These are phyloP conservation scores for Hepatocystis sp. DNA, from an alignment of 169 alveolate species.

Conservation along the genomic window DNA sequence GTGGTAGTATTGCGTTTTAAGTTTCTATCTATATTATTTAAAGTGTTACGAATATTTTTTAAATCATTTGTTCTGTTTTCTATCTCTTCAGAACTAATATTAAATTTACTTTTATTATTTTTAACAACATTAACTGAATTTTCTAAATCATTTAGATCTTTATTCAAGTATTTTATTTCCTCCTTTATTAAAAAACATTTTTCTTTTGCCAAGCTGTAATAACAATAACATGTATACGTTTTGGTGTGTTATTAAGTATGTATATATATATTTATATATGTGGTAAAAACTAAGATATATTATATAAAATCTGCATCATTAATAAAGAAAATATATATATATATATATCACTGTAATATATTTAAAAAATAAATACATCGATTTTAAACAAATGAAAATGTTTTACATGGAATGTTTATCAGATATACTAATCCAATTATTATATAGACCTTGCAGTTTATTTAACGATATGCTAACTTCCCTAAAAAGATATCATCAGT, in stretches of 20 bases:
- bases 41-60: conserved; percentile 27
- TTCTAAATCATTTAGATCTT: conserved; percentile 60
- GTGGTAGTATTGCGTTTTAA: conserved; percentile 29
- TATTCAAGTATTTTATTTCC: conserved; percentile 69
- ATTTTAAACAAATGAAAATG: too few relatives aligned
- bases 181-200: conserved; percentile 43
- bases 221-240: conserved; percentile 1
- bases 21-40: conserved; percentile 24
- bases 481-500: conserved; percentile 10
- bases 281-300: background rate
- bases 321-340: background rate
- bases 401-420: conserved; percentile 61
- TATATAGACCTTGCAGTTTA: conserved; percentile 44
- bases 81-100: conserved; percentile 56
- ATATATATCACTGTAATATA: background rate
- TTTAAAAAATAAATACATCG: too few relatives aligned
- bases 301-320: background rate
- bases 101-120: conserved; percentile 60
- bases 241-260: background rate
- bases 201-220: conserved; percentile 52
- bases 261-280: too few relatives aligned
- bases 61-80: conserved; percentile 33
- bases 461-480: conserved; percentile 63
- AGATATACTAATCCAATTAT: conserved; percentile 50
- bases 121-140: conserved; percentile 61